Conservation (phyloP, 2,329 filamentous ascomycete genomes). For the Ilyonectria robusta region DNA sequence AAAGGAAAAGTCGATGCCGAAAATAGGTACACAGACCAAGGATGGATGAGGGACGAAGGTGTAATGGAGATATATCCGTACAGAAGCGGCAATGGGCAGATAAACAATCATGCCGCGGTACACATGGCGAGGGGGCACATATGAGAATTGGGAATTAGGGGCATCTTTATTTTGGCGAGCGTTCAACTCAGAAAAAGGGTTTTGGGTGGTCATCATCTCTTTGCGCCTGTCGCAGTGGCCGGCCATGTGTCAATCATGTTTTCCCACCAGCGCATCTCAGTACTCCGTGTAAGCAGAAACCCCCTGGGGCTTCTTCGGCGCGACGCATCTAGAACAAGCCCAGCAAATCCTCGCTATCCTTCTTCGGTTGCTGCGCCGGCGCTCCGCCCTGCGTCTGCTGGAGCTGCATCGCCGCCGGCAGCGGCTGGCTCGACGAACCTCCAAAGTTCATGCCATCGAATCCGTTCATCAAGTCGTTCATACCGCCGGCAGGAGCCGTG, state of each 20-base stretch:
- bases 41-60: background rate
- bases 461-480: conserved; percentile 92
- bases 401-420: conserved; percentile 74
- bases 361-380: conserved; percentile 60
- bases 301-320: conserved; percentile 27
- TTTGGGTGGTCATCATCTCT: conserved; percentile 38
- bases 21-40: background rate
- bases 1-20: background rate
- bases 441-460: conserved; percentile 87
- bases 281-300: conserved; percentile 36
- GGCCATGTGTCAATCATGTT: conserved; percentile 32
- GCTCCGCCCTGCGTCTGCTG: conserved; percentile 52
- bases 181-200: conserved; percentile 32
- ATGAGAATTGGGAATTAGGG: conserved; percentile 35
- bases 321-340: conserved; percentile 55
- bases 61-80: conserved; percentile 33
- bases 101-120: conserved; percentile 31
- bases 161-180: conserved; percentile 41
- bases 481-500: conserved; percentile 66
- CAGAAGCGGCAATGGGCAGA: conserved; percentile 22
- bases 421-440: conserved; percentile 67
- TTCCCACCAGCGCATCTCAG: conserved; percentile 35
- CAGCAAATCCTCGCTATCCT: conserved; percentile 73
- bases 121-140: conserved; percentile 36
- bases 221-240: conserved; percentile 38